A percentile compares a stretch with the other conserved stretches of the same genome.
phyloP scores from a whole-genome alignment of 2,329 filamentous ascomycete species.

The Monilinia fructigena region DNA sequence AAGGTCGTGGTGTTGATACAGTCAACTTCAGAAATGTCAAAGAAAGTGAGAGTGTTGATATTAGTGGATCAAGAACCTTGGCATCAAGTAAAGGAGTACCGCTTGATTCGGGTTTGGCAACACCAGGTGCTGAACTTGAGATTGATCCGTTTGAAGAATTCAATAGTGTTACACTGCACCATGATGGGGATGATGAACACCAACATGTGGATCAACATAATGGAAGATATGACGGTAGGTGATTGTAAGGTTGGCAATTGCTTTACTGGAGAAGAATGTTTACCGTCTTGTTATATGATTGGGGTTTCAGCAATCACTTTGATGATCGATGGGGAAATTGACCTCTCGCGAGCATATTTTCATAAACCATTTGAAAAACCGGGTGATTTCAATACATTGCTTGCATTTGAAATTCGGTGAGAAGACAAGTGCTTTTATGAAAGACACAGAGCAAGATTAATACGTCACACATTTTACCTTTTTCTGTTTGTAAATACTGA shows the following conservation, averaged over 20 bases:
- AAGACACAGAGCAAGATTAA: slow-evolving; percentile 5
- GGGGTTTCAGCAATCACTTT: slow-evolving; percentile 9
- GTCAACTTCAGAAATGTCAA: slow-evolving; percentile 98
- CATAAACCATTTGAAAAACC: not conserved
- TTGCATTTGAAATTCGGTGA: not conserved
- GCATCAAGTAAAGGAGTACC: slow-evolving; percentile 71
- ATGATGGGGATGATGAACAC: slow-evolving; percentile 75
- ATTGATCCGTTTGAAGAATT: slow-evolving; percentile 97
- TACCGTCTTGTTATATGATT: slow-evolving; percentile 5
- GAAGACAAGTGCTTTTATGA: slow-evolving; percentile 3
- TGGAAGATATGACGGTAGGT: slow-evolving; percentile 35
- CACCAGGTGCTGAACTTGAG: slow-evolving; percentile 70
- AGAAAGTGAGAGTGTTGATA: slow-evolving; percentile 92
- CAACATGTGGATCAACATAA: slow-evolving; percentile 37
- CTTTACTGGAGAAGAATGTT: not conserved
- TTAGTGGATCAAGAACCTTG: slow-evolving; percentile 56
- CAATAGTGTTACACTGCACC: slow-evolving; percentile 95
- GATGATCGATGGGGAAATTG: not conserved
- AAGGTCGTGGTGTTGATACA: slow-evolving; percentile 87
- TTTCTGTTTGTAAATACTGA: slow-evolving; percentile 17
- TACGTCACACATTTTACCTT: not conserved
- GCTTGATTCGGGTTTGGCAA: slow-evolving; percentile 79
- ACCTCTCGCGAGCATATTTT: slow-evolving; percentile 16
- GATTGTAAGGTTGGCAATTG: not conserved
- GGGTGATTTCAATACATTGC: slow-evolving; percentile 7